Evolutionary conservation across 208 protist species (phyloP), one percentile per base, ranked within the genome.

Genomic region (Crithidia expoeki): DNA sequence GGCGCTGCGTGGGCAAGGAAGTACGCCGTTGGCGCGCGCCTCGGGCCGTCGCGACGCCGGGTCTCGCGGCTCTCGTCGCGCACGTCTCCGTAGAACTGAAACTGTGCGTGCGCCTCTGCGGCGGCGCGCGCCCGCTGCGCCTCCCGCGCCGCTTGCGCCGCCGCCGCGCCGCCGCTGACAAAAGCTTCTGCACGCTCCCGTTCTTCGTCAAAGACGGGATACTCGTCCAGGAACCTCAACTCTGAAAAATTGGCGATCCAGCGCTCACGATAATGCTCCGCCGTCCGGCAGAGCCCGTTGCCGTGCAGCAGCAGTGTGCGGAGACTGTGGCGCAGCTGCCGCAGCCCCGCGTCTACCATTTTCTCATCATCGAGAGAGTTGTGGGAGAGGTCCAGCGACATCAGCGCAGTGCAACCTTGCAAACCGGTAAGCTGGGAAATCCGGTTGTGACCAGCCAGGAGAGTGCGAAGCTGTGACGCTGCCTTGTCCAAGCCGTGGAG

Each of bases 261-360:
- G 5, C 49, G 72, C 68, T 97, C 96, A 46, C 97, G 86, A 72
- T 98, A 96, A n/a, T 80, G 62, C 34, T 44, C 66, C 30, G 88
- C 72, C 9, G 33, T 51, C 19, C 71, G 68, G 34, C 85, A 70
- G 40, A 96, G 57, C 3, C 23, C 73, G 72, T 98, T 98, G 28
- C 94, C 95, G 6, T 83, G 67, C 33, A 98, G 75, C 42, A 94
- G 72, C 21, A 95, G 78, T 4, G 92, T 95, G 17, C 83, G 81
- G 25, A 98, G 68, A 21, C 30, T 76, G 11, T 33, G 17, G n/a
- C 60, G 56, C 61, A 76, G 71, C 33, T 85, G 28, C 6, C 52
- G 27, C 21, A 76, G 49, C 0, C 34, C 21, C 21, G 23, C 85
- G 25, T 23, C 77, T n/a, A n/a, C 80, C 76, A 74, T 50, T 40